Evolutionary conservation across 306 rosid species (phyloP), one percentile per base, ranked within the genome.

Genomic region (Lablab purpureus): DNA sequence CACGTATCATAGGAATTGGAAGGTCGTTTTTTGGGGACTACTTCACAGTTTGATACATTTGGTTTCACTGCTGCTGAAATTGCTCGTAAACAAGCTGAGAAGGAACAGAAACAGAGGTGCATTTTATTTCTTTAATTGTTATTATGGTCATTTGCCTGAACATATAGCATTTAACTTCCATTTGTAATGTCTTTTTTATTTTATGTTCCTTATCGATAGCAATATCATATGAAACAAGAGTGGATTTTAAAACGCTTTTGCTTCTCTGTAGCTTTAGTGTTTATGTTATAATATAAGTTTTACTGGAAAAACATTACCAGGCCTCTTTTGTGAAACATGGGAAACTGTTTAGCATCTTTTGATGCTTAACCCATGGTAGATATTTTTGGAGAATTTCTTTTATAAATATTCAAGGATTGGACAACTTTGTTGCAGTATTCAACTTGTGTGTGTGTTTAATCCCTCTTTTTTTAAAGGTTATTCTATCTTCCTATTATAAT

Each of bases 41-140:
- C 99, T 17, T 80, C 88, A 4, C 93, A 93, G 92, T 95, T 95
- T 81, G 99, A 95, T 79, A 93, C 99, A 46, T 95, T 93, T 83
- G 99, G 99, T 78, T 87, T 77, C 65, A 91, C 99, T 28, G 93
- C 96, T 51, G 88, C 89, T 72, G 98, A 95, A 84, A 67, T 87
- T 79, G 97, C 96, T 81, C 96, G 86, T 56, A 90, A 93, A 86
- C 93, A 95, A 83, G 96, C 92, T 58, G 96, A 93, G 86, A 89
- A 91, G 90, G 99, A 93, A 55, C 98, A 93, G 68, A 89, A 91
- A 46, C 90, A 90, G 76, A 93, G 99, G 99, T 95, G 19, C 77
- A 21, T 67, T 59, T 73, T 69, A 45, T 59, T 72, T 63, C 75
- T 80, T 65, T 15, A 54, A 46, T 63, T 80, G 32, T 76, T 76